phyloP scores from a whole-genome alignment of 129 eudicot genomes.

The Artemisia tridentata region DNA sequence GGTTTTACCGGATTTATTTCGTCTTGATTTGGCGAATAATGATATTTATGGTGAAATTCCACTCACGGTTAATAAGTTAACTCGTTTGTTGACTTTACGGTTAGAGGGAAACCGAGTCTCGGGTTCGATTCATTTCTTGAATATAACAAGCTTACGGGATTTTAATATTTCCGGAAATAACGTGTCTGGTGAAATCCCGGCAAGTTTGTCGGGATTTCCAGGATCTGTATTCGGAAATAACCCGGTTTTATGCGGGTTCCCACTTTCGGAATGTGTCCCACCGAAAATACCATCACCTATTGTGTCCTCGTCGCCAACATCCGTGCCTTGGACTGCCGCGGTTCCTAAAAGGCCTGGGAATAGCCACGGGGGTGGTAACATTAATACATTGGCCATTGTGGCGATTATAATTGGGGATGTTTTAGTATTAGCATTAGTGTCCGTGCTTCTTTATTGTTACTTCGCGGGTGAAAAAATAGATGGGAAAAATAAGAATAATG shows the following conservation, averaged over 20 bases:
- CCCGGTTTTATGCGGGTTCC: constrained; percentile 55
- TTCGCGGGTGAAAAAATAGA: constrained; percentile 18
- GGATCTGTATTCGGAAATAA: constrained; percentile 47
- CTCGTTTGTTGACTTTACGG: constrained; percentile 56
- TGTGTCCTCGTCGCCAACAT: constrained; percentile 40
- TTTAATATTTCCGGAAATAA: constrained; percentile 56
- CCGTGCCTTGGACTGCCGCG: constrained; percentile 40
- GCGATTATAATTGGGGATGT: constrained; percentile 72
- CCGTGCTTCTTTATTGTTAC: constrained; percentile 65
- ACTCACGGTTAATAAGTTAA: constrained; percentile 33
- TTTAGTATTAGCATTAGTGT: constrained; percentile 44
- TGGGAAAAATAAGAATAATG: constrained; percentile 10
- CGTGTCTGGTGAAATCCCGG: constrained; percentile 61
- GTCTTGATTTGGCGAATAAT: constrained; percentile 71
- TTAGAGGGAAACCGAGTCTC: constrained; percentile 53
- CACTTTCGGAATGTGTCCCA: constrained; percentile 36
- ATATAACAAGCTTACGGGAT: constrained; percentile 45
- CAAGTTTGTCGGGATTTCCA: constrained; percentile 47
- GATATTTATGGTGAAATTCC: constrained; percentile 55
- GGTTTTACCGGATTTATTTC: constrained; percentile 34
- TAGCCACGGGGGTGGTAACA: constrained; percentile 25
- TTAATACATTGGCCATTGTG: constrained; percentile 48
- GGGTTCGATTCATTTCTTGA: constrained; percentile 40
- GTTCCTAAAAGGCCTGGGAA: constrained; percentile 22
- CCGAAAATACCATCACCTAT: constrained; percentile 34